These are phyloP conservation scores for Apiotrichum laibachii DNA, from an alignment of 1,284 basidiomycete species.

Conservation along the genomic window DNA sequence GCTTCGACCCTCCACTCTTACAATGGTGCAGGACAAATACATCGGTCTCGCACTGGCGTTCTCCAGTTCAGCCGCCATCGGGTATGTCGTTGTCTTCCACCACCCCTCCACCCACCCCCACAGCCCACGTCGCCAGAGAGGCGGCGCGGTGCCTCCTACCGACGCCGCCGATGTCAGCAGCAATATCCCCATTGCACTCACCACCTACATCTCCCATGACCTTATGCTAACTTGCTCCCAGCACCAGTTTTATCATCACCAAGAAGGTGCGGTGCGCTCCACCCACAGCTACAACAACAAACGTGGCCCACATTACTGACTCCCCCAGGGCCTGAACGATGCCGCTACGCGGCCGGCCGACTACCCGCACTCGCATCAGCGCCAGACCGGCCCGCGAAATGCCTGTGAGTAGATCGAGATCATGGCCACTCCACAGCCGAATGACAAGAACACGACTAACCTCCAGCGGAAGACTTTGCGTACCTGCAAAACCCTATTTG, in stretches of 20 bases:
- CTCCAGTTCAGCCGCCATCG: conserved; percentile 48
- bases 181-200: background rate
- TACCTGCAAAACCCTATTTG: conserved; percentile 94
- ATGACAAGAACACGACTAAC: background rate
- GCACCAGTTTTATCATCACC: conserved; percentile 88
- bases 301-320: conserved; percentile 6
- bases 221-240: conserved; percentile 10
- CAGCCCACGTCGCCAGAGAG: background rate
- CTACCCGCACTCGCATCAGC: conserved; percentile 68
- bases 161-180: background rate
- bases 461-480: conserved; percentile 68
- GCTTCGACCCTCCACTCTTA: background rate
- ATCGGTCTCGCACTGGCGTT: conserved; percentile 84
- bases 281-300: background rate
- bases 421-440: conserved; percentile 48
- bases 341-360: conserved; percentile 60
- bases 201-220: background rate
- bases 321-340: conserved; percentile 71
- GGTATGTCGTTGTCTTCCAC: conserved; percentile 5
- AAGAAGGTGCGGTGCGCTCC: conserved; percentile 68
- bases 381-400: conserved; percentile 57
- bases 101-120: background rate
- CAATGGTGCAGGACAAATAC: conserved; percentile 71
- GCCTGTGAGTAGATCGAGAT: conserved; percentile 58
- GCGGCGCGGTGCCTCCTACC: background rate